Conservation (phyloP, 306 rosid species). For the Alnus rubra region DNA sequence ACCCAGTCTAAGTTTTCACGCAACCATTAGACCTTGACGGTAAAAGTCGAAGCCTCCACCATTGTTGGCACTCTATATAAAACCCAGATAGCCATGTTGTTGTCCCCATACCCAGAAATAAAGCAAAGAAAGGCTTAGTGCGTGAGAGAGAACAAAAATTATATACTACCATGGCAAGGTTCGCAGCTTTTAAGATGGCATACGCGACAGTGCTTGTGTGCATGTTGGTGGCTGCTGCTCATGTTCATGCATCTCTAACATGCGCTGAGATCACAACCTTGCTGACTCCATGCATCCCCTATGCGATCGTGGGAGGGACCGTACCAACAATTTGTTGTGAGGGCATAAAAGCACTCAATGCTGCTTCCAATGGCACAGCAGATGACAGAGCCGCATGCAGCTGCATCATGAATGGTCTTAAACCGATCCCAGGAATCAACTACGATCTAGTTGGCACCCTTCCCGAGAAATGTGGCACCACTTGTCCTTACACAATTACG, state of each 20-base stretch:
- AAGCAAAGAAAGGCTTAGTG: background rate
- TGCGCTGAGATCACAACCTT: conserved; percentile 47
- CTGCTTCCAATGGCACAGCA: conserved; percentile 32
- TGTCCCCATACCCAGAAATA: background rate
- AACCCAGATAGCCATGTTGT: background rate
- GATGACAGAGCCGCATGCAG: conserved; percentile 53
- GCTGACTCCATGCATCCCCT: conserved; percentile 62
- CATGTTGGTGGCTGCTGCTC: conserved; percentile 26
- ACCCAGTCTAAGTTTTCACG: background rate
- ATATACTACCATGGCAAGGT: background rate
- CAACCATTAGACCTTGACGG: conserved; percentile 5
- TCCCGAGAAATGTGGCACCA: conserved; percentile 40
- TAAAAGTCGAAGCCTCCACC: background rate
- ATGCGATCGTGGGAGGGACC: conserved; percentile 52
- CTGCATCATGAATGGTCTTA: conserved; percentile 50
- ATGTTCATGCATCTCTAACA: conserved; percentile 30
- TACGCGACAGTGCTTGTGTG: conserved; percentile 25
- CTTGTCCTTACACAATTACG: conserved; percentile 58
- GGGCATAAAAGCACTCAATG: conserved; percentile 48
- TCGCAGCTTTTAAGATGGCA: conserved; percentile 22
- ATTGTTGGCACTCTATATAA: conserved; percentile 31
- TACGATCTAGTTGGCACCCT: conserved; percentile 40
- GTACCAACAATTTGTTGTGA: conserved; percentile 57
- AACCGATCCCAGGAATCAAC: conserved; percentile 45
- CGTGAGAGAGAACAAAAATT: background rate